These are phyloP conservation scores for Monosporascus sp. DNA, from an alignment of 2,329 filamentous ascomycete genomes.

Conservation along the genomic window DNA sequence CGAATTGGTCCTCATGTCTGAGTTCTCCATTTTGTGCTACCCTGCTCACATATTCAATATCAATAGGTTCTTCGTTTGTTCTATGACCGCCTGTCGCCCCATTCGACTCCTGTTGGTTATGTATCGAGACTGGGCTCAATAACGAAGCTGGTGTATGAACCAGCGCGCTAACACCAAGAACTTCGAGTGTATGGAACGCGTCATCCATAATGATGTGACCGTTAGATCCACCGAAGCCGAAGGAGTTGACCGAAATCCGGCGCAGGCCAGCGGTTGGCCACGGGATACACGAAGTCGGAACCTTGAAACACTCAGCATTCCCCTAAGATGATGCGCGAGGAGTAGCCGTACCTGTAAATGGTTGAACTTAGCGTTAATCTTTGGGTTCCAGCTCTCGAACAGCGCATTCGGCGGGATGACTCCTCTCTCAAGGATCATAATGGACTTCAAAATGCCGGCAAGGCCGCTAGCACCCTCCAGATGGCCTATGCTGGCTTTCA, in stretches of 20 bases:
- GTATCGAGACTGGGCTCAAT: no score
- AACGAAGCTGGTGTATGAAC: no score
- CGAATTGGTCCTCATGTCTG: no score
- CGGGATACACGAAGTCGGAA: neutral
- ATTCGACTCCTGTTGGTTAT: no score
- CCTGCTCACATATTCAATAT: no score
- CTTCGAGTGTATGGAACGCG: neutral
- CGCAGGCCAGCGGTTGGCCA: slow-evolving; percentile 1
- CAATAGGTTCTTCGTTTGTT: no score
- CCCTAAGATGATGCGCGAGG: neutral
- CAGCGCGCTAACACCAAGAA: neutral
- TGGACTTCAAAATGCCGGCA: neutral
- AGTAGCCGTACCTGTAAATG: neutral
- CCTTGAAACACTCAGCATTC: neutral
- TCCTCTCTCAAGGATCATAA: slow-evolving; percentile 2
- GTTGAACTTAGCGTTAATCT: neutral
- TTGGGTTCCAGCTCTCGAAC: slow-evolving; percentile 2
- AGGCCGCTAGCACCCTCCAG: neutral
- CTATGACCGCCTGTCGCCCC: no score
- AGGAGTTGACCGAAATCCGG: slow-evolving; percentile 25
- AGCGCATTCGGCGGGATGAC: slow-evolving; percentile 3
- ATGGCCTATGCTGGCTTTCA: slow-evolving; percentile 1
- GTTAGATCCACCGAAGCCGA: slow-evolving; percentile 32
- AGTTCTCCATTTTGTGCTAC: no score
- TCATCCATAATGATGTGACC: slow-evolving; percentile 25